Base-by-base conservation (phyloP, 306 rosid genomes). In the Malus domestica region DNA sequence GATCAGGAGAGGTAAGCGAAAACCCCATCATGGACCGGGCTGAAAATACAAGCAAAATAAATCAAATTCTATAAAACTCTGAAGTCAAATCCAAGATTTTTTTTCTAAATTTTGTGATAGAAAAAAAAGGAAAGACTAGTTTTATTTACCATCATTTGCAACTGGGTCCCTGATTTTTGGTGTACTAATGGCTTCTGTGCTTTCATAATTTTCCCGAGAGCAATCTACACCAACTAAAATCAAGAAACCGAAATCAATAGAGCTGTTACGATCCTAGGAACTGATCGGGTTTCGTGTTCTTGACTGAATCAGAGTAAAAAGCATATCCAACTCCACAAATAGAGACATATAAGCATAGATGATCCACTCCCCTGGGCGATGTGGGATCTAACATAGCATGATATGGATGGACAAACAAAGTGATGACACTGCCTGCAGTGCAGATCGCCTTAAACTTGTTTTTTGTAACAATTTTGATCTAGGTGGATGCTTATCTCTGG, bases 1-100 rank as follows among this genome's bases (percentile, higher is more conserved):
- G 74, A 79, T 94, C 94, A 58, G 93, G 90, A 62, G 93, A 85
- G 33, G 84, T 81, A 15, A 78, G 79, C 35, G 98, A 87, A 86
- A 63, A 83, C 38, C 91, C 88, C 44, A 88, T 68, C 46, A 72
- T 70, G 11, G 88, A 81, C 61, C 71, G 77, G 54, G 91, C 98
- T 86, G 96, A 67, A 86, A 79, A 32, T 32, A n/a, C n/a, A 2
- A 60, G 18, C 3, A 51, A 16, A 11, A 0, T 10, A 20, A 0
- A 44, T 69, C 80, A 77, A 59, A 69, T 83, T 81, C 72, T 29
- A 3, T 2, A 77, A 11, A 78, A 71, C 1, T 38, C 72, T 55
- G 12, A 33, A 23, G 23, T 18, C 40, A 73, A 60, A 25, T 19
- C 44, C 68, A 62, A 19, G n/a, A 64, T 4, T 19, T 2, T n/a